Evolutionary conservation across 495 filamentous ascomycete genomes (phyloP).

Genomic region (Amniculicola lignicola): DNA sequence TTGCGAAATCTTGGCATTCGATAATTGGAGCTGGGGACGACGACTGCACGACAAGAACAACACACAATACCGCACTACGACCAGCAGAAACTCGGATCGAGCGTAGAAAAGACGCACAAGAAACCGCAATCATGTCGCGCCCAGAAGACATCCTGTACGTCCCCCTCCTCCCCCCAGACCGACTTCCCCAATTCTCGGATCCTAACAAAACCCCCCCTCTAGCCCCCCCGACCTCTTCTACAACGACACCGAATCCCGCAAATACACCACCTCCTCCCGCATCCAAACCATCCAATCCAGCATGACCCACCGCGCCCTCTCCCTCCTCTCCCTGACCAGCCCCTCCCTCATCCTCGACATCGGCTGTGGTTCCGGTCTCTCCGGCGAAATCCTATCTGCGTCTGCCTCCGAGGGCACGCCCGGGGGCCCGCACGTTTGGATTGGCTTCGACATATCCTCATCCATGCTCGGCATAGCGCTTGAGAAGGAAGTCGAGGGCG

Average conservation of each 20-base stretch:
- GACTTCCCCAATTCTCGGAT: too few species aligned
- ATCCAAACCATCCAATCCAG: slow-evolving; percentile 91
- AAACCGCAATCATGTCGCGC: slow-evolving; percentile 71
- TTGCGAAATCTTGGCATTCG: too few species aligned
- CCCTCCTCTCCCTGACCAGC: slow-evolving; percentile 74
- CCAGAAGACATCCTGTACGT: slow-evolving; percentile 88
- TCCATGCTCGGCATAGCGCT: slow-evolving; percentile 91
- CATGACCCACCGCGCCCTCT: slow-evolving; percentile 90
- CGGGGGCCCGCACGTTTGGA: slow-evolving; percentile 85
- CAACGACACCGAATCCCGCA: slow-evolving; percentile 87
- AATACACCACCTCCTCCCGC: slow-evolving; percentile 96
- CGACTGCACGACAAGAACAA: neutral
- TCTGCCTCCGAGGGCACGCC: slow-evolving; percentile 50
- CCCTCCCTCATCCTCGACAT: slow-evolving; percentile 90
- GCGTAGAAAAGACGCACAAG: neutral
- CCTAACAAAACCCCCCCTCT: too few species aligned
- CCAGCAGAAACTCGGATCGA: too few species aligned
- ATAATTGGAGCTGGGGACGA: too few species aligned
- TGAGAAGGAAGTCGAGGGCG: slow-evolving; percentile 87
- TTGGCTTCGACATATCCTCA: slow-evolving; percentile 91
- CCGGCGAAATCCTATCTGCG: slow-evolving; percentile 83
- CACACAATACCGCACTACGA: neutral
- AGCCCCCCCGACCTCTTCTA: slow-evolving; percentile 96
- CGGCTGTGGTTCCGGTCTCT: slow-evolving; percentile 92
- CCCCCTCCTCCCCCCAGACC: too few species aligned